Conservation (phyloP, 129 eudicot species). For the Escallonia rubra region DNA sequence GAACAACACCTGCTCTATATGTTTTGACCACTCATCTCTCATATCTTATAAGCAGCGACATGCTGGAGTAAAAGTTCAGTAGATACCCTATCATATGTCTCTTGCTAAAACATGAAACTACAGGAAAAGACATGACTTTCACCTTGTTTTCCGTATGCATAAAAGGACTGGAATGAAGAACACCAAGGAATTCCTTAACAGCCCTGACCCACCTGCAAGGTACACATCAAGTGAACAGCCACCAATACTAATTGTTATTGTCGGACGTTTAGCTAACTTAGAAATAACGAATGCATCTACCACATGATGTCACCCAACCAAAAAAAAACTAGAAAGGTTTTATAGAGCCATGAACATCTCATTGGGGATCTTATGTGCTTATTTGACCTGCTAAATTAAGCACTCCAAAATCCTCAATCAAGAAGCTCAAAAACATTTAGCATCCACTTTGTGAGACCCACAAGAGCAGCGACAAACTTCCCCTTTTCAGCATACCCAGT, state of each 20-base stretch:
- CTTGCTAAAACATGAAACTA: background rate
- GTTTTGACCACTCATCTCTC: background rate
- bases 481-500: no score
- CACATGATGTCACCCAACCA: background rate
- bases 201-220: slow-evolving; percentile 96
- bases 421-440: no score
- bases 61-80: background rate
- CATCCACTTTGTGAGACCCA: no score
- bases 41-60: background rate
- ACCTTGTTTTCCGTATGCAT: slow-evolving; percentile 73
- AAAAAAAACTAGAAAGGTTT: background rate
- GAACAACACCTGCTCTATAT: background rate
- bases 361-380: no score
- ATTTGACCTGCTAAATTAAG: no score
- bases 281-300: no score
- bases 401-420: no score
- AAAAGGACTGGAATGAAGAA: slow-evolving; percentile 57
- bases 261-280: no score
- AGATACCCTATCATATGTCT: background rate
- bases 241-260: background rate
- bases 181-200: slow-evolving; percentile 65
- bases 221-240: background rate
- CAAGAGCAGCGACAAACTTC: no score
- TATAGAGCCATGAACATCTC: background rate
- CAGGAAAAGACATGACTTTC: slow-evolving; percentile 4